These are phyloP conservation scores for Triticum turgidum DNA, from an alignment of 176 grass and related monocot genomes.

Conservation along the genomic window DNA sequence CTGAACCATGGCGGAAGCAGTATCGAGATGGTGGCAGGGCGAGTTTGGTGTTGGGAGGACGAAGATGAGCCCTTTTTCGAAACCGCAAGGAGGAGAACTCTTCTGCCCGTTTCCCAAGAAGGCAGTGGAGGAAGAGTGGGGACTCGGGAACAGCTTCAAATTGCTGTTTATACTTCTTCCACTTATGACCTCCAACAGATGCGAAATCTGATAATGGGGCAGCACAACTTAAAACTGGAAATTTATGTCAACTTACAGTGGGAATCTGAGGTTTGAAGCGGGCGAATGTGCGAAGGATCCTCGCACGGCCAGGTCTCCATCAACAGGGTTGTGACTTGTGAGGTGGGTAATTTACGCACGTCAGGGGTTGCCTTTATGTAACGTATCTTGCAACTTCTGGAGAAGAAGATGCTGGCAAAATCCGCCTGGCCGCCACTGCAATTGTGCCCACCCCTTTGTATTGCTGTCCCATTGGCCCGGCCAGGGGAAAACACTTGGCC, in stretches of 20 bases:
- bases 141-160: neutral
- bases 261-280: conserved; percentile 3
- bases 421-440: conserved; percentile 27
- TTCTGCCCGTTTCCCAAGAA: conserved; percentile 16
- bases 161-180: neutral
- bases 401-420: conserved; percentile 41
- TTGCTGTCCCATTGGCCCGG: neutral
- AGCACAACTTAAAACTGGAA: neutral
- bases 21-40: neutral
- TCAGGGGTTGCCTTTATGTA: conserved; percentile 26
- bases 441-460: neutral
- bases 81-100: neutral
- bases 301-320: conserved; percentile 17
- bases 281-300: neutral
- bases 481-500: conserved; percentile 34
- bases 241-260: neutral
- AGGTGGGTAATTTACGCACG: conserved; percentile 25
- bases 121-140: conserved; percentile 12
- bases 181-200: neutral
- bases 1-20: conserved; percentile 68
- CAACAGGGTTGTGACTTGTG: conserved; percentile 20
- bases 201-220: neutral
- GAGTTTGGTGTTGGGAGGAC: neutral
- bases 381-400: conserved; percentile 41
- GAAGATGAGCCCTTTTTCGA: neutral